Base-by-base conservation (phyloP, 2,329 filamentous ascomycete genomes). In the Neofusicoccum parvum region DNA sequence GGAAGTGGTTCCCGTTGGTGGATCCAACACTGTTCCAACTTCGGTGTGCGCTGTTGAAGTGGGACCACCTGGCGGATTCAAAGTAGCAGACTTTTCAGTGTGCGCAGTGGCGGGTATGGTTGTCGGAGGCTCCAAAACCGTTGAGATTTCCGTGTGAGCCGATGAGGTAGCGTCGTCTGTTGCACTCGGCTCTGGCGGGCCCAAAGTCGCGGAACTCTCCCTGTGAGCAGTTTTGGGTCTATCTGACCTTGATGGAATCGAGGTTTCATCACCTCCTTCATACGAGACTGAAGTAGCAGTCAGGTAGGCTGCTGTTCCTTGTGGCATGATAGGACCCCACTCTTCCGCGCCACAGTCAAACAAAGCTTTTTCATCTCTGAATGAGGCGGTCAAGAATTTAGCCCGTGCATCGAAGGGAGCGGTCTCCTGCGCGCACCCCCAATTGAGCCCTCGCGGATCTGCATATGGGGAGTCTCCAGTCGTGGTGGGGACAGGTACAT, bases 211-310 rank as follows among this genome's bases (percentile, higher is more conserved):
- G 5, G 58, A 49, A 23, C 39, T 48, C 34, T 62, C 58, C 1
- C 14, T 39, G n/a, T 50, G 58, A 20, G 58, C 43, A 45, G 20
- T 46, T 27, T 20, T 36, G 34, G 39, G 3, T 15, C 48, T 23
- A 15, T 15, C 12, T 14, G 46, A 20, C 17, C 20, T 27, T 6
- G 27, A n/a, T 37, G 23, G 46, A 15, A 23, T 46, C n/a, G 53
- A 3, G 6, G 5, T 36, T 6, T 36, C 56, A 10, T 36, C 56
- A 14, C 48, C 56, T 17, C 43, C 56, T 15, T 60, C 56, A 11
- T 60, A 60, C 10, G 56, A 60, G n/a, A 60, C 41, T 6, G 56
- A 60, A 6, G 27, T n/a, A 17, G 43, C 27, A 48, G 43, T 60
- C 15, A 60, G 41, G 7, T 20, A 60, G 20, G 41, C 56, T 1